Evolutionary conservation across 176 grass and related monocot genomes (phyloP).

Genomic region (Musa beccarii): DNA sequence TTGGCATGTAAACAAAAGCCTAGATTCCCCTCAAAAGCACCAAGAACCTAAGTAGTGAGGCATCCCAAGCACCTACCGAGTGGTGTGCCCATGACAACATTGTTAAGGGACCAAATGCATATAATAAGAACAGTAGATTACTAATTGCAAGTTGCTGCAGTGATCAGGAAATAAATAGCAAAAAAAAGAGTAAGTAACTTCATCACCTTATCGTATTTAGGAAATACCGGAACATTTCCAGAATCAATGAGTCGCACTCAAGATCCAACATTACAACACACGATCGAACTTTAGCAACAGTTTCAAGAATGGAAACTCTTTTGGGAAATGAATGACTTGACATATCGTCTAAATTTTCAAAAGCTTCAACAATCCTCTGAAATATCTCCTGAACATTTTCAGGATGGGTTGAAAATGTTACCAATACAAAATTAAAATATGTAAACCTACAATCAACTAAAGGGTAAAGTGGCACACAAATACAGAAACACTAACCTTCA

Average conservation of each 20-base stretch:
- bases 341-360: slow-evolving; percentile 52
- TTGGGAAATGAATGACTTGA: slow-evolving; percentile 38
- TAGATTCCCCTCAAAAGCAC: no score
- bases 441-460: background rate
- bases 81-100: no score
- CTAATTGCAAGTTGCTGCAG: background rate
- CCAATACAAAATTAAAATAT: background rate
- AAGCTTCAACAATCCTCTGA: slow-evolving; percentile 58
- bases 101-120: no score
- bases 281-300: slow-evolving; percentile 55
- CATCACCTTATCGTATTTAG: slow-evolving; percentile 44
- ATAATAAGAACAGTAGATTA: background rate
- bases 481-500: slow-evolving; percentile 36
- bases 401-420: background rate
- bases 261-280: slow-evolving; percentile 90
- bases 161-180: background rate
- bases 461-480: background rate
- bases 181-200: slow-evolving; percentile 10
- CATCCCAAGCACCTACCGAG: no score
- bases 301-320: slow-evolving; percentile 73
- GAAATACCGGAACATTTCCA: slow-evolving; percentile 63
- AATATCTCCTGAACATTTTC: slow-evolving; percentile 48
- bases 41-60: no score
- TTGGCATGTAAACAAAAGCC: no score
- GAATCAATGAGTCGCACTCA: slow-evolving; percentile 60